Conservation (phyloP, 495 filamentous ascomycete species). For the Glonium stellatum region DNA sequence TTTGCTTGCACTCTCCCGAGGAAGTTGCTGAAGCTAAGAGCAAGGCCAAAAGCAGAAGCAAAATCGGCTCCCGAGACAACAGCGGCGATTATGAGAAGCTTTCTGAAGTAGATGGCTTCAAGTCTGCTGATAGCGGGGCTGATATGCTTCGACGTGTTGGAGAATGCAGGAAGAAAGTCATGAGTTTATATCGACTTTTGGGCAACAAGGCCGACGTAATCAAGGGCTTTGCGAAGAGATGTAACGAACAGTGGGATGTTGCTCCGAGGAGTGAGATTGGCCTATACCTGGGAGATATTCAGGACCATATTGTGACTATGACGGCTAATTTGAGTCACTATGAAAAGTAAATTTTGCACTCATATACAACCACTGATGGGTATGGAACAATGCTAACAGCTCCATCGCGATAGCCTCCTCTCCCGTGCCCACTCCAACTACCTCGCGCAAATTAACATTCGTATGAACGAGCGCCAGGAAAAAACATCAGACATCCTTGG, state of each 20-base stretch:
- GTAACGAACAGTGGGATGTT: conserved; percentile 96
- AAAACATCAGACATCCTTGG: conserved; percentile 90
- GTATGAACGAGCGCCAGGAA: conserved; percentile 96
- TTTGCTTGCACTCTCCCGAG: conserved; percentile 60
- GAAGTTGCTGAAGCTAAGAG: conserved; percentile 15
- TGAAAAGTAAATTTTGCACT: conserved; percentile 62
- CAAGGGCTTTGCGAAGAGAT: conserved; percentile 97
- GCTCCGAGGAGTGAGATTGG: conserved; percentile 93
- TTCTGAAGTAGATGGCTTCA: conserved; percentile 37
- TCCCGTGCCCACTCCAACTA: conserved; percentile 93
- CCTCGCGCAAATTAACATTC: conserved; percentile 87
- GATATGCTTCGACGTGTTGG: conserved; percentile 88
- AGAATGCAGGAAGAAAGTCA: conserved; percentile 92
- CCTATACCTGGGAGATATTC: conserved; percentile 91
- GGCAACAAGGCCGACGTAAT: conserved; percentile 98
- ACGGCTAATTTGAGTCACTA: conserved; percentile 90
- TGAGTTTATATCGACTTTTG: conserved; percentile 84
- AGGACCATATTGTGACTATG: conserved; percentile 99
- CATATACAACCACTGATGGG: not conserved
- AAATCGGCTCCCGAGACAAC: conserved; percentile 15
- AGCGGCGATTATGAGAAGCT: conserved; percentile 36
- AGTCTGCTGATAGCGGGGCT: conserved; percentile 49
- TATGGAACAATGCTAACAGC: conserved; percentile 22
- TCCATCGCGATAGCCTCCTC: conserved; percentile 55
- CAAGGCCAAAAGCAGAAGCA: not conserved